These are phyloP conservation scores for Cryphonectria radicalis DNA, from an alignment of 2,329 filamentous ascomycete species.

Conservation along the genomic window DNA sequence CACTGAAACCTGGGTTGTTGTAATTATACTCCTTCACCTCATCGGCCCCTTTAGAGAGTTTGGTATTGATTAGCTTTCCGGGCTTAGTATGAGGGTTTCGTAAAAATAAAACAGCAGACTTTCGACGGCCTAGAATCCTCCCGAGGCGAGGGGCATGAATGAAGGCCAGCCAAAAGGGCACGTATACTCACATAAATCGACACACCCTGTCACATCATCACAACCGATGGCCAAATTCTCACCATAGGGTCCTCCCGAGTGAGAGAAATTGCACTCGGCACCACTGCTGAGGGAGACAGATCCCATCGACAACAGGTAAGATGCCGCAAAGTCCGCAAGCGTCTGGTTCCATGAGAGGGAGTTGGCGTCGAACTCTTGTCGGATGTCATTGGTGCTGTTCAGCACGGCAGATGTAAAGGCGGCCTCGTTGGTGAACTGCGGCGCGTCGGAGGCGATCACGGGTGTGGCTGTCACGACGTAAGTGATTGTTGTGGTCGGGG, in stretches of 20 bases:
- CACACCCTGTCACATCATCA: conserved; percentile 57
- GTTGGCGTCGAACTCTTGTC: conserved; percentile 63
- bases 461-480: conserved; percentile 41
- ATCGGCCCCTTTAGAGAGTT: conserved; percentile 48
- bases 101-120: not conserved
- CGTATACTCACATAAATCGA: conserved; percentile 58
- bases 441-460: conserved; percentile 42
- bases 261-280: conserved; percentile 52
- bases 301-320: conserved; percentile 48
- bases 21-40: conserved; percentile 66
- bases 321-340: conserved; percentile 57
- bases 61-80: not conserved
- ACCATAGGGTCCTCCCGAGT: conserved; percentile 67
- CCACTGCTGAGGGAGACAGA: not conserved
- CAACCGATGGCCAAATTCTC: conserved; percentile 77
- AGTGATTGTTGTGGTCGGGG: conserved; percentile 13
- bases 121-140: not conserved
- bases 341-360: conserved; percentile 68
- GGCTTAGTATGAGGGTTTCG: too few relatives aligned
- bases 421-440: conserved; percentile 41
- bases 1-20: conserved; percentile 56
- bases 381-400: conserved; percentile 69
- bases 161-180: not conserved
- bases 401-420: conserved; percentile 61
- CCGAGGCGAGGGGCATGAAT: not conserved